Base-by-base conservation (phyloP, 169 alveolate species). In the Plasmodium ovale region DNA sequence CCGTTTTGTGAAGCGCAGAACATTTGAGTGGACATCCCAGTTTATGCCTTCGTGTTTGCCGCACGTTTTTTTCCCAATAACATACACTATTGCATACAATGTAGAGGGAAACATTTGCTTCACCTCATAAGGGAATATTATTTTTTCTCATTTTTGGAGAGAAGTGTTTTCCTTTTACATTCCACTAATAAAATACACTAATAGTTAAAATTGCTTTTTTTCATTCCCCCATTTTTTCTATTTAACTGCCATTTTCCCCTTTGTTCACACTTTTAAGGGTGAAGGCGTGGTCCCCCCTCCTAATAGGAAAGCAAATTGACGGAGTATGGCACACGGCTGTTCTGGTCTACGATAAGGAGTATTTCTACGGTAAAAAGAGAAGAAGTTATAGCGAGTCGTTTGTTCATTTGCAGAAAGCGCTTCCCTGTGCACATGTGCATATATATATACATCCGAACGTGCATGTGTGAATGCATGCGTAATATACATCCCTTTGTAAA, bases 301-400 rank as follows among this genome's bases (percentile, higher is more conserved):
- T 97, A 51, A 73, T 98, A 27, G 98, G 99, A 6, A 95, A 96
- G 39, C 95, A 96, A 65, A 94, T 98, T 33, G 99, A 97, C 2
- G 99, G 99, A 21, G 95, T 98, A 16, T 98, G 99, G 98, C 99
- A 98, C 85, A 97, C 98, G n/a, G 98, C 98, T 19, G 94, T 97
- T 12, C 94, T 92, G 16, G 98, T 97, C 12, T 96, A 88, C 91
- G 98, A 97, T 14, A 94, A 94, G 82, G 99, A 98, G 92, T 98
- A 94, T 89, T 98, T 94, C 92, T 98, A 94, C 87, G 99, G 94
- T 95, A 92, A 68, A 51, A 70, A 65, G 23, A 37, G 31, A 56
- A 1, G 25, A 7, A 31, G 16, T 14, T 9, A 10, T 23, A 3
- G n/a, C n/a, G n/a, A n/a, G n/a, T n/a, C n/a, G n/a, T n/a, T n/a